Percentiles rank a stretch among this genome's conserved stretches.
Evolutionary conservation across 2,329 filamentous ascomycete genomes (phyloP).

Genomic region (Calonectria hongkongensis): DNA sequence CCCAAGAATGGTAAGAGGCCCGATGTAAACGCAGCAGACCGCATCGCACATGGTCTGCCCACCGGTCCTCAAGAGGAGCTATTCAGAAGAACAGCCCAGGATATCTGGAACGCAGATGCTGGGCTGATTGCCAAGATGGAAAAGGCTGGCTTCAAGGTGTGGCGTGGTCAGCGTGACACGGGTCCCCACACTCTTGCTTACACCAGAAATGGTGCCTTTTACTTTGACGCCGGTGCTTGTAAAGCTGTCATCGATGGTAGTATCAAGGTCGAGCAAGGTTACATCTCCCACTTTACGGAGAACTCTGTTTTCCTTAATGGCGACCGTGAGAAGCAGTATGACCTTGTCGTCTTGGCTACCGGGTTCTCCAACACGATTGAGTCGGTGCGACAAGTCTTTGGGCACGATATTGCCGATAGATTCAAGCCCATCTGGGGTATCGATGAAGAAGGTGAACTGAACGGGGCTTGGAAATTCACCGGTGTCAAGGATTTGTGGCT

Average conservation of each 20-base stretch:
- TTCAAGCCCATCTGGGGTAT: background rate
- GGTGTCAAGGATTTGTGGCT: background rate
- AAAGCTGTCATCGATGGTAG: background rate
- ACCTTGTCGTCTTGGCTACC: conserved; percentile 1
- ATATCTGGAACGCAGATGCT: background rate
- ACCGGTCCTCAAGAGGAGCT: background rate
- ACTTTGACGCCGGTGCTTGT: background rate
- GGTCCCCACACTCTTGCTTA: background rate
- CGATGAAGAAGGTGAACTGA: background rate
- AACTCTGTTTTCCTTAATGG: background rate
- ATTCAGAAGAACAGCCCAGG: background rate
- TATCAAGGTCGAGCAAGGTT: conserved; percentile 3
- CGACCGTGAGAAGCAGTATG: background rate
- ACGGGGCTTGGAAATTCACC: background rate
- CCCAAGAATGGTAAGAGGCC: background rate
- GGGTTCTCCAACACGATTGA: background rate
- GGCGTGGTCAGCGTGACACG: conserved; percentile 2
- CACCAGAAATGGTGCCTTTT: conserved; percentile 2
- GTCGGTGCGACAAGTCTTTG: conserved; percentile 1
- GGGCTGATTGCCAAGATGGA: conserved; percentile 9
- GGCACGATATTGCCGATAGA: background rate
- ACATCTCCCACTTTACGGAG: background rate
- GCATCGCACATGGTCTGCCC: background rate
- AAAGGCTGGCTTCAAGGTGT: background rate
- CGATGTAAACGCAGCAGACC: background rate